Evolutionary conservation across 1,139 yeast genomes (phyloP).

Genomic region (Candida frijolesensis): DNA sequence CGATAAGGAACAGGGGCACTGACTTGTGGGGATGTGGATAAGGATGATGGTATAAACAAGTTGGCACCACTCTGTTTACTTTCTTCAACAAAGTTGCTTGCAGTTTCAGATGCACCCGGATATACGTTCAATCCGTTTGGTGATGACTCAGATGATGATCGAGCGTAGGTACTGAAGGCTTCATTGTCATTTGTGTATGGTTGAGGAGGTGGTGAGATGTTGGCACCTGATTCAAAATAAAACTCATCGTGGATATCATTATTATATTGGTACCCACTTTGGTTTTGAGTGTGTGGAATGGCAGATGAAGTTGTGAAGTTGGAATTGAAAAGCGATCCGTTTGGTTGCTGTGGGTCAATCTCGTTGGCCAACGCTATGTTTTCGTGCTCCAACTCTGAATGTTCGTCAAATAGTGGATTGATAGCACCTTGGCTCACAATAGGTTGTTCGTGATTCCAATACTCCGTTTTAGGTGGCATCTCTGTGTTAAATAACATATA

Average conservation of each 20-base stretch:
- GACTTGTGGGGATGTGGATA: conserved; percentile 1
- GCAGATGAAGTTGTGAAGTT: neutral
- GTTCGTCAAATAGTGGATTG: conserved; percentile 9
- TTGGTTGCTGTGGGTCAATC: neutral
- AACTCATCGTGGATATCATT: conserved; percentile 3
- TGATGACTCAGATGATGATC: conserved; percentile 14
- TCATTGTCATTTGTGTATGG: conserved; percentile 2
- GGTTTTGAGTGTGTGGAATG: neutral
- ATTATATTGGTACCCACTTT: conserved; percentile 4
- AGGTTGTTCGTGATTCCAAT: conserved; percentile 7
- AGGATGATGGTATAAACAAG: neutral
- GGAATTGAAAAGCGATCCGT: neutral
- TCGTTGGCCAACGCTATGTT: conserved; percentile 14
- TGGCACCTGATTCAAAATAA: conserved; percentile 4
- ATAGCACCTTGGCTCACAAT: neutral
- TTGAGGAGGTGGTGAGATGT: conserved; percentile 3
- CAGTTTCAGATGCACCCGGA: conserved; percentile 17
- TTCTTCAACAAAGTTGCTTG: conserved; percentile 6
- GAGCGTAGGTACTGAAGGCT: neutral
- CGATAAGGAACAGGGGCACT: neutral
- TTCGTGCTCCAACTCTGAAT: conserved; percentile 17
- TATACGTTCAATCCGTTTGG: conserved; percentile 11
- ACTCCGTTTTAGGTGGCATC: conserved; percentile 6
- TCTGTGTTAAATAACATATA: conserved; percentile 10
- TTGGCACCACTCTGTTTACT: conserved; percentile 1